Evolutionary conservation across 768 basidiomycete species (phyloP).

Genomic region (Cubamyces lactineus): DNA sequence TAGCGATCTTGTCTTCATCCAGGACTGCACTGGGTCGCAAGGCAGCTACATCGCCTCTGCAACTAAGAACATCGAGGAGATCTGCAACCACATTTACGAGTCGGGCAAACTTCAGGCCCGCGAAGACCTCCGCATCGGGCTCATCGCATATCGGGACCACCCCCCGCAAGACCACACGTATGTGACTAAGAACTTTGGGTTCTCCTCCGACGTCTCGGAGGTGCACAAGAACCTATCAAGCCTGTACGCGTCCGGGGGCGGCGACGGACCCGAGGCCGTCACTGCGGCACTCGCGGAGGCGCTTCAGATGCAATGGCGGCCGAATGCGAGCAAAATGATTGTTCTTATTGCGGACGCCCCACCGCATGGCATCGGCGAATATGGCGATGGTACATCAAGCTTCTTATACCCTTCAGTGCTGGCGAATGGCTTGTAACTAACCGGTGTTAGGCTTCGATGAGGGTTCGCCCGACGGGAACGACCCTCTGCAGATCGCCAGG

Average conservation of each 20-base stretch:
- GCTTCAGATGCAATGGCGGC: slow-evolving; percentile 89
- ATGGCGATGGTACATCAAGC: slow-evolving; percentile 79
- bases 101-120: slow-evolving; percentile 86
- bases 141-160: slow-evolving; percentile 95
- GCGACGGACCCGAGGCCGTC: slow-evolving; percentile 96
- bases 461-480: slow-evolving; percentile 92
- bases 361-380: slow-evolving; percentile 96
- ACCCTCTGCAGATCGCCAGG: slow-evolving; percentile 87
- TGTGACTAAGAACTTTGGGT: slow-evolving; percentile 90
- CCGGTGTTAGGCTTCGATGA: slow-evolving; percentile 75
- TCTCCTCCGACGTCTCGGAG: slow-evolving; percentile 87
- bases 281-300: slow-evolving; percentile 91
- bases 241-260: slow-evolving; percentile 87
- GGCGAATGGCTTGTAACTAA: slow-evolving; percentile 19
- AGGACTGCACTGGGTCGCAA: slow-evolving; percentile 94
- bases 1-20: slow-evolving; percentile 93
- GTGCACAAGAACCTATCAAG: slow-evolving; percentile 84
- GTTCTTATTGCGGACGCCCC: slow-evolving; percentile 98
- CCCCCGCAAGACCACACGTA: slow-evolving; percentile 98
- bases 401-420: background rate
- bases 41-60: slow-evolving; percentile 91
- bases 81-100: slow-evolving; percentile 92
- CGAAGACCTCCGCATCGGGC: slow-evolving; percentile 90
- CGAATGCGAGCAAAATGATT: slow-evolving; percentile 89
- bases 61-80: slow-evolving; percentile 95